Evolutionary conservation across 2,329 filamentous ascomycete genomes (phyloP).

Genomic region (Fusarium irregulare): DNA sequence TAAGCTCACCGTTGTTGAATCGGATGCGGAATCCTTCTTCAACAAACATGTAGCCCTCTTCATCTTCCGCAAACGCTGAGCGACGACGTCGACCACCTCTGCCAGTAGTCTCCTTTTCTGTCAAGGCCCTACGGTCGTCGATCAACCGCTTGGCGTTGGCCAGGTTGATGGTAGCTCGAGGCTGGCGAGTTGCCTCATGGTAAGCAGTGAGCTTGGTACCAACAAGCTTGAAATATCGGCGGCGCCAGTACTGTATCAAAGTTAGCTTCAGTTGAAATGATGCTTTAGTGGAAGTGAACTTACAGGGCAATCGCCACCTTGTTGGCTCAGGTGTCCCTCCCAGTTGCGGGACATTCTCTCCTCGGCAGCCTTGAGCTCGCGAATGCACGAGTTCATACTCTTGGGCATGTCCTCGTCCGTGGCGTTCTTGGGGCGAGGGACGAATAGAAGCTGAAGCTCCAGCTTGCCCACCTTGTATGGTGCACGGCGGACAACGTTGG

Average conservation of each 20-base stretch:
- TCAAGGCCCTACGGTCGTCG: constrained; percentile 86
- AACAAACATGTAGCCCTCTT: constrained; percentile 99
- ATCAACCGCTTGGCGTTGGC: constrained; percentile 93
- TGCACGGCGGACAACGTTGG: constrained; percentile 79
- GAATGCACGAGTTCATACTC: constrained; percentile 96
- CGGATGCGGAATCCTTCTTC: constrained; percentile 99
- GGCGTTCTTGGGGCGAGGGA: constrained; percentile 87
- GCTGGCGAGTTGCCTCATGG: constrained; percentile 94
- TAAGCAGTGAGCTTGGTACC: constrained; percentile 94
- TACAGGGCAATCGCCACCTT: constrained; percentile 97
- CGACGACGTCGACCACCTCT: constrained; percentile 84
- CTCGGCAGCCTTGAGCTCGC: constrained; percentile 92
- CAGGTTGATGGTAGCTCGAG: constrained; percentile 95
- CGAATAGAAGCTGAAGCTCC: constrained; percentile 92
- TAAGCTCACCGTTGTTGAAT: constrained; percentile 97
- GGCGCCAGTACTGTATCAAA: constrained; percentile 85
- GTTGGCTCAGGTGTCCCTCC: constrained; percentile 93
- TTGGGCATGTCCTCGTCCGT: constrained; percentile 98
- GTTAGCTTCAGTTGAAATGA: constrained; percentile 52
- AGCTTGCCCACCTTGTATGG: constrained; percentile 98
- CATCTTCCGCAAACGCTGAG: constrained; percentile 96
- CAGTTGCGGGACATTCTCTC: constrained; percentile 80
- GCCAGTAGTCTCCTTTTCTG: constrained; percentile 83
- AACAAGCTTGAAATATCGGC: constrained; percentile 94
- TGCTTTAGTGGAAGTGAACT: constrained; percentile 54